These are phyloP conservation scores for Penicillium crustosum DNA, from an alignment of 2,329 filamentous ascomycete genomes.

Conservation along the genomic window DNA sequence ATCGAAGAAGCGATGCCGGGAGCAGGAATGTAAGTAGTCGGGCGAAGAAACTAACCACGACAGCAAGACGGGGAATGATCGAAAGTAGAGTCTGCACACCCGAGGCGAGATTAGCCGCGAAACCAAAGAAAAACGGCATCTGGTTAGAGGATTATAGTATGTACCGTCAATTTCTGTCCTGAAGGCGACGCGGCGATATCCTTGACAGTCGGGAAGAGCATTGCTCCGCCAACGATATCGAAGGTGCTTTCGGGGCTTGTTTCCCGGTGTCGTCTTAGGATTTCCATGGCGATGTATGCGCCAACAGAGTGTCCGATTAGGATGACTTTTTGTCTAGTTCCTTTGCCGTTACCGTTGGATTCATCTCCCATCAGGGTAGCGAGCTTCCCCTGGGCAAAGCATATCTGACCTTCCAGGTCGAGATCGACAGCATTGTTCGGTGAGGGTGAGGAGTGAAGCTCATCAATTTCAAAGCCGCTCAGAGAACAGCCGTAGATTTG, in stretches of 20 bases:
- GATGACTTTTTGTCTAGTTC: slow-evolving; percentile 50
- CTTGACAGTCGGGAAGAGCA: slow-evolving; percentile 74
- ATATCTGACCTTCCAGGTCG: slow-evolving; percentile 53
- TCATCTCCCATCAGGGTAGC: slow-evolving; percentile 35
- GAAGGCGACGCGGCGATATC: slow-evolving; percentile 65
- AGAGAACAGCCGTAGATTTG: slow-evolving; percentile 39
- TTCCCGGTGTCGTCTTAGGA: slow-evolving; percentile 59
- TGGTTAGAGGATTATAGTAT: slow-evolving; percentile 15
- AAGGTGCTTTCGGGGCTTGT: slow-evolving; percentile 24
- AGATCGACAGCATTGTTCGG: slow-evolving; percentile 7
- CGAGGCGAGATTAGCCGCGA: neutral
- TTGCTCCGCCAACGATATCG: slow-evolving; percentile 53
- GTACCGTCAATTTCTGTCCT: slow-evolving; percentile 54
- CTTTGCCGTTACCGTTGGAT: neutral
- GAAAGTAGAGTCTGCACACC: slow-evolving; percentile 30
- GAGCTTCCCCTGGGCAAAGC: slow-evolving; percentile 47
- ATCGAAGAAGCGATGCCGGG: slow-evolving; percentile 41
- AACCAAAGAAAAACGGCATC: neutral
- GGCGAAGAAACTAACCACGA: slow-evolving; percentile 41
- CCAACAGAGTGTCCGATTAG: slow-evolving; percentile 75
- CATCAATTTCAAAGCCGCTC: slow-evolving; percentile 35
- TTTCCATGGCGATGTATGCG: slow-evolving; percentile 68
- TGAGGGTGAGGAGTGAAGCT: neutral
- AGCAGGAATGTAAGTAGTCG: slow-evolving; percentile 46
- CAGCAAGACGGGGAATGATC: slow-evolving; percentile 40